Conservation (phyloP, 768 basidiomycete species). For the Russula dissimulans region DNA sequence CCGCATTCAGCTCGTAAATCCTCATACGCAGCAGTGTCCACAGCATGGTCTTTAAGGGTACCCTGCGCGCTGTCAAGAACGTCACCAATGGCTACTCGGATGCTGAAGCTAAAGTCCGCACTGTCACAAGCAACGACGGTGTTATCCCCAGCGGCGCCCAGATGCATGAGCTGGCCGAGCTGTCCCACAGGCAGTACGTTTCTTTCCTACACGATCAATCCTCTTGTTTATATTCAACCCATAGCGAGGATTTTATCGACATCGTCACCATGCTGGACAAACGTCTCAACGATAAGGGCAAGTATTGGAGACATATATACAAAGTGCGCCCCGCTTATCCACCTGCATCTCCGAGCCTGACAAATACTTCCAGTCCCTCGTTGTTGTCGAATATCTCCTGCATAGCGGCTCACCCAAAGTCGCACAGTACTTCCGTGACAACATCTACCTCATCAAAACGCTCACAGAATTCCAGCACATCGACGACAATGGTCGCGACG, state of each 20-base stretch:
- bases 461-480: conserved; percentile 95
- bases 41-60: conserved; percentile 38
- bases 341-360: background rate
- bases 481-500: conserved; percentile 87
- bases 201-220: background rate
- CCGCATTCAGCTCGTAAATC: background rate
- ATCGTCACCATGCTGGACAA: conserved; percentile 99
- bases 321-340: conserved; percentile 45
- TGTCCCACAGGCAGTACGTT: conserved; percentile 88
- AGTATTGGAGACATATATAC: conserved; percentile 99
- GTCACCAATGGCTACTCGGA: conserved; percentile 93
- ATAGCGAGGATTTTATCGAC: conserved; percentile 85
- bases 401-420: conserved; percentile 95
- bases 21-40: background rate
- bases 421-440: conserved; percentile 92
- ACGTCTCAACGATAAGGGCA: conserved; percentile 94
- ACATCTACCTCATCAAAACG: conserved; percentile 94
- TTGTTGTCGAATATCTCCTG: conserved; percentile 85
- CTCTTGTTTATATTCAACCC: background rate
- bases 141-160: conserved; percentile 93
- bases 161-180: conserved; percentile 95
- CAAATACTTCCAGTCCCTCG: conserved; percentile 52
- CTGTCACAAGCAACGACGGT: conserved; percentile 92
- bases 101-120: conserved; percentile 85
- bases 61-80: conserved; percentile 81